Conservation (phyloP, 345 rosid genomes). For the Rubroshorea leprosula region DNA sequence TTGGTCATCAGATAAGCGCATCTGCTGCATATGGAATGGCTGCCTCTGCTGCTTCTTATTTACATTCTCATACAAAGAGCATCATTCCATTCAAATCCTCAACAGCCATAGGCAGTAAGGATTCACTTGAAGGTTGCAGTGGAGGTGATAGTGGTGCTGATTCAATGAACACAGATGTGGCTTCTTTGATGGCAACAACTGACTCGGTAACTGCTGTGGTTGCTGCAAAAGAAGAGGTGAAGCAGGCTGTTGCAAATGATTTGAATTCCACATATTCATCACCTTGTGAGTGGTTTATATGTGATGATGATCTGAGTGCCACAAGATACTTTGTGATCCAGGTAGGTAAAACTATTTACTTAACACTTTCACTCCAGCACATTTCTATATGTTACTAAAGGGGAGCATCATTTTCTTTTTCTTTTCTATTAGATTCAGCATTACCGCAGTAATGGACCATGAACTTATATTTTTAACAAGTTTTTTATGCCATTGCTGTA, state of each 20-base stretch:
- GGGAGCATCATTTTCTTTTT: no score
- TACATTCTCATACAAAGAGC: conserved; percentile 59
- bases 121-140: conserved; percentile 13
- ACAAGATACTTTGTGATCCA: conserved; percentile 90
- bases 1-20: conserved; percentile 39
- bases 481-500: background rate
- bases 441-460: no score
- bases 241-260: conserved; percentile 96
- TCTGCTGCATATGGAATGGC: conserved; percentile 75
- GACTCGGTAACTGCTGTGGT: conserved; percentile 97
- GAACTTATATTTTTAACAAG: no score
- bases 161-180: conserved; percentile 39
- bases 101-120: conserved; percentile 23
- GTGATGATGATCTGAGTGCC: conserved; percentile 68
- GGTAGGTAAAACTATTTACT: conserved; percentile 32
- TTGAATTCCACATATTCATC: conserved; percentile 62
- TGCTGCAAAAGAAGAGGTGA: conserved; percentile 89
- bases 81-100: conserved; percentile 54
- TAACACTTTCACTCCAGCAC: no score
- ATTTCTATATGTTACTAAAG: no score
- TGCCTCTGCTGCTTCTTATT: conserved; percentile 82
- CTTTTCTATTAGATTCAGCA: no score
- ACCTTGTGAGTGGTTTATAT: conserved; percentile 93
- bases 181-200: conserved; percentile 76
- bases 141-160: conserved; percentile 24